These are phyloP conservation scores for Aspergillus pseudonomiae DNA, from an alignment of 2,329 filamentous ascomycete species.

Conservation along the genomic window DNA sequence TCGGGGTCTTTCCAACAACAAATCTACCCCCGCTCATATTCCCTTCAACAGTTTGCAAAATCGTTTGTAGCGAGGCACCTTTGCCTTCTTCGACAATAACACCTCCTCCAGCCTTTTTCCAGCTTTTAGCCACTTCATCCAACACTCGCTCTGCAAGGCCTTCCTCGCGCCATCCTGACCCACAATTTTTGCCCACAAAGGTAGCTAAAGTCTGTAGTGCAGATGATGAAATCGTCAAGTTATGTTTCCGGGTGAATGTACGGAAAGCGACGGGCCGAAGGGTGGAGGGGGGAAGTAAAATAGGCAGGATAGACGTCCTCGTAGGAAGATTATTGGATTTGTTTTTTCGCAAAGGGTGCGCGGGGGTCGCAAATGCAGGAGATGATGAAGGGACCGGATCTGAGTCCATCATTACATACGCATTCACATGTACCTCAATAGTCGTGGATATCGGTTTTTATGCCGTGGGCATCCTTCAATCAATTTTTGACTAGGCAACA, in stretches of 20 bases:
- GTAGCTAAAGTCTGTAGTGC: slow-evolving; percentile 81
- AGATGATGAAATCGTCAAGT: slow-evolving; percentile 84
- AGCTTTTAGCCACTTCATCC: slow-evolving; percentile 86
- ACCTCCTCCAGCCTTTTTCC: slow-evolving; percentile 87
- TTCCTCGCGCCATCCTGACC: slow-evolving; percentile 94
- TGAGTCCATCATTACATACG: slow-evolving; percentile 26
- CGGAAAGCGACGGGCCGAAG: slow-evolving; percentile 89
- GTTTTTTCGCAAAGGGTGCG: slow-evolving; percentile 65
- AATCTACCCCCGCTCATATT: slow-evolving; percentile 81
- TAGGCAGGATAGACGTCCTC: slow-evolving; percentile 73
- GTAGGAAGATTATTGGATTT: slow-evolving; percentile 54
- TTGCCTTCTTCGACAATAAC: slow-evolving; percentile 87
- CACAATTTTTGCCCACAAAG: slow-evolving; percentile 92
- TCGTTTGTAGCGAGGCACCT: slow-evolving; percentile 69
- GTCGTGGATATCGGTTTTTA: background rate
- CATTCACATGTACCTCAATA: background rate
- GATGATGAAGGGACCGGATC: slow-evolving; percentile 83
- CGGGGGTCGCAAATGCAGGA: slow-evolving; percentile 84
- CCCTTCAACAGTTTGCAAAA: slow-evolving; percentile 80
- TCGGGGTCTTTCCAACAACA: slow-evolving; percentile 51
- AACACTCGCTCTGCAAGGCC: slow-evolving; percentile 89
- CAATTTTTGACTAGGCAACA: background rate
- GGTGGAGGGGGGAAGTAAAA: slow-evolving; percentile 83
- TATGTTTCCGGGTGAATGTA: slow-evolving; percentile 97
- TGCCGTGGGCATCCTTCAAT: background rate